Percentiles rank a stretch among this genome's conserved stretches.
Conservation (phyloP, 2,329 filamentous ascomycete species). For the Pseudocercospora eumusae region DNA sequence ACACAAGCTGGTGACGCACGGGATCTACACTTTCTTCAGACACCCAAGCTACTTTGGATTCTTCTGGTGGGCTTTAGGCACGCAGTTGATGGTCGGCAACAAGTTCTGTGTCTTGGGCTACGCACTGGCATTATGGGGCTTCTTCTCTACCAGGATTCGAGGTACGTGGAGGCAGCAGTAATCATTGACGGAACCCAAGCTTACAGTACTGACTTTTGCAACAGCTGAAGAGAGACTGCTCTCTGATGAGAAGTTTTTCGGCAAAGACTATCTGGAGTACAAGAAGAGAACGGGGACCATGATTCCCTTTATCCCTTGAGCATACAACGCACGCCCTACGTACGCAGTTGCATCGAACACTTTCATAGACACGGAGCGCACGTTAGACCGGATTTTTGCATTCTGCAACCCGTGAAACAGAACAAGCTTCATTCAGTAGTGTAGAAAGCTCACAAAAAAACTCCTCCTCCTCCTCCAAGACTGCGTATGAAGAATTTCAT, state of each 20-base stretch:
- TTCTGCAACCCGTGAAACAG: no score
- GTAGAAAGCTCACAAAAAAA: no score
- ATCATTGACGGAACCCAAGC: neutral
- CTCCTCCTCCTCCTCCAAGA: no score
- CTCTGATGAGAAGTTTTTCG: conserved; percentile 83
- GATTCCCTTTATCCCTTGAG: conserved; percentile 70
- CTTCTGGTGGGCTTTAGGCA: conserved; percentile 97
- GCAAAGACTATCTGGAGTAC: conserved; percentile 76
- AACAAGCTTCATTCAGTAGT: no score
- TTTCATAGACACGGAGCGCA: no score
- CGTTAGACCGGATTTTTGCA: no score
- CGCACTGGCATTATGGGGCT: conserved; percentile 74
- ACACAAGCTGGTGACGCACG: conserved; percentile 79
- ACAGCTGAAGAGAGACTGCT: conserved; percentile 12
- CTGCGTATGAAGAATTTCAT: no score
- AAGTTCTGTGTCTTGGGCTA: conserved; percentile 74
- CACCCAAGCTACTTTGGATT: conserved; percentile 98
- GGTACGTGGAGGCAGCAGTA: conserved; percentile 45
- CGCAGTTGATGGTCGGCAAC: conserved; percentile 88
- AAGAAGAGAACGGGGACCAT: conserved; percentile 68
- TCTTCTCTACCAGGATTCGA: conserved; percentile 73
- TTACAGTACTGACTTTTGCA: neutral
- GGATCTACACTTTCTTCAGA: conserved; percentile 73
- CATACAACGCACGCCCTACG: neutral
- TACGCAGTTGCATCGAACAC: neutral